phyloP scores from a whole-genome alignment of 345 rosid genomes.

The Populus ilicifolia region DNA sequence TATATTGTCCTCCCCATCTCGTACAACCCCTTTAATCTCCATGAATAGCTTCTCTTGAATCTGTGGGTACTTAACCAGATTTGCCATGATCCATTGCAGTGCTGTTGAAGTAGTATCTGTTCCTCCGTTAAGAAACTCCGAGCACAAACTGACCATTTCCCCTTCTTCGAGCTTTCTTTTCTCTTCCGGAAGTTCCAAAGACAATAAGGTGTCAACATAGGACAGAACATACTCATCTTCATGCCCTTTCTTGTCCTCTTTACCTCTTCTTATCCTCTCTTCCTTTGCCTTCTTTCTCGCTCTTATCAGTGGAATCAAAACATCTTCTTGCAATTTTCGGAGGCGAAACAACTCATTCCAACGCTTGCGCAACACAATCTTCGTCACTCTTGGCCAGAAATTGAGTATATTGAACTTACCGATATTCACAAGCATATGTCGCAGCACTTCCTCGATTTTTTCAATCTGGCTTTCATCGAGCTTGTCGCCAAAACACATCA shows the following conservation, averaged over 20 bases:
- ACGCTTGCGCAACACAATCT: background rate
- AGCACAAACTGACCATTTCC: background rate
- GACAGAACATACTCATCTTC: background rate
- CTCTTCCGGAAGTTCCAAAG: background rate
- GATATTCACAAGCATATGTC: background rate
- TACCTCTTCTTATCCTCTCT: background rate
- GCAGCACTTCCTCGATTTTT: background rate
- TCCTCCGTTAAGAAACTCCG: background rate
- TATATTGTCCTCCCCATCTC: background rate
- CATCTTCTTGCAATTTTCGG: background rate
- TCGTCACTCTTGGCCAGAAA: background rate
- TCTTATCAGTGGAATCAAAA: background rate
- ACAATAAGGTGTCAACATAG: background rate
- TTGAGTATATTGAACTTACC: background rate
- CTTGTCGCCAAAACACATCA: background rate
- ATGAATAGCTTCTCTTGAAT: background rate
- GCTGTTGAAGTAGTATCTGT: background rate
- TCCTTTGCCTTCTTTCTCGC: background rate
- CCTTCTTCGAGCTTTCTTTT: background rate
- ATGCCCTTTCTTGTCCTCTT: background rate
- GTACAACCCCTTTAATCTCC: background rate
- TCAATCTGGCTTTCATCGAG: background rate
- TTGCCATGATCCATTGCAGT: background rate
- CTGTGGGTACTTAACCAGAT: background rate
- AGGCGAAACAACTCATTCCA: background rate